Evolutionary conservation across 1,284 basidiomycete genomes (phyloP).

Genomic region (Gymnopus androsaceus): DNA sequence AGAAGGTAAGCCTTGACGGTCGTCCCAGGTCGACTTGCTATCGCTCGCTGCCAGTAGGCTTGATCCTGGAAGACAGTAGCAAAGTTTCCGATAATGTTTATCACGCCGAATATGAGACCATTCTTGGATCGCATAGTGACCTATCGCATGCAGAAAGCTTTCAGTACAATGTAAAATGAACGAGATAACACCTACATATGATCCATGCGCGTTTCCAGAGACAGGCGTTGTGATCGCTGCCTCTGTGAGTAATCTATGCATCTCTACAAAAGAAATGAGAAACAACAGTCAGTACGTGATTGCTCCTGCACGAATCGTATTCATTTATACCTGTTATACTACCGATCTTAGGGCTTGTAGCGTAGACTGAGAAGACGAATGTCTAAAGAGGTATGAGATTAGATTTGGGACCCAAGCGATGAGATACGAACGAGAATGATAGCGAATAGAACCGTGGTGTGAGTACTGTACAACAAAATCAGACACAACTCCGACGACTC

Average conservation of each 20-base stretch:
- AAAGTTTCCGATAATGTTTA: slow-evolving; percentile 85
- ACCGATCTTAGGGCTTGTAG: slow-evolving; percentile 66
- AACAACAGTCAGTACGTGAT: too few relatives aligned
- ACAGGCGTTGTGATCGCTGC: slow-evolving; percentile 53
- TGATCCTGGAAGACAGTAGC: slow-evolving; percentile 29
- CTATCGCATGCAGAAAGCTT: too few relatives aligned
- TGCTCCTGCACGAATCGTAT: too few relatives aligned
- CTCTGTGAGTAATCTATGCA: slow-evolving; percentile 62
- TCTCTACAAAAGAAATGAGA: too few relatives aligned
- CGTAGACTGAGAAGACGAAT: slow-evolving; percentile 72
- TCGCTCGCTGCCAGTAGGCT: slow-evolving; percentile 85
- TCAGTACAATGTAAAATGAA: too few relatives aligned
- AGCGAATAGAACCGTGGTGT: slow-evolving; percentile 79
- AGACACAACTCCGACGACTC: slow-evolving; percentile 19
- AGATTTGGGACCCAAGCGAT: neutral
- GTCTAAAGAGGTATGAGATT: slow-evolving; percentile 17
- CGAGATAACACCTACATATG: too few relatives aligned
- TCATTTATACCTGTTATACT: slow-evolving; percentile 47
- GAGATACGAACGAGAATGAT: slow-evolving; percentile 66
- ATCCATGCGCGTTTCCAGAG: slow-evolving; percentile 65
- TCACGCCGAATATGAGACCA: slow-evolving; percentile 86
- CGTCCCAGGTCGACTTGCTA: slow-evolving; percentile 81
- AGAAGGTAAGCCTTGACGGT: slow-evolving; percentile 88
- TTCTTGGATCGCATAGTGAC: slow-evolving; percentile 81
- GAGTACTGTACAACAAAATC: slow-evolving; percentile 47